A percentile compares a stretch with the other conserved stretches of the same genome.
Evolutionary conservation across 208 protist species (phyloP).

Genomic region (Vickermania ingenoplastis): DNA sequence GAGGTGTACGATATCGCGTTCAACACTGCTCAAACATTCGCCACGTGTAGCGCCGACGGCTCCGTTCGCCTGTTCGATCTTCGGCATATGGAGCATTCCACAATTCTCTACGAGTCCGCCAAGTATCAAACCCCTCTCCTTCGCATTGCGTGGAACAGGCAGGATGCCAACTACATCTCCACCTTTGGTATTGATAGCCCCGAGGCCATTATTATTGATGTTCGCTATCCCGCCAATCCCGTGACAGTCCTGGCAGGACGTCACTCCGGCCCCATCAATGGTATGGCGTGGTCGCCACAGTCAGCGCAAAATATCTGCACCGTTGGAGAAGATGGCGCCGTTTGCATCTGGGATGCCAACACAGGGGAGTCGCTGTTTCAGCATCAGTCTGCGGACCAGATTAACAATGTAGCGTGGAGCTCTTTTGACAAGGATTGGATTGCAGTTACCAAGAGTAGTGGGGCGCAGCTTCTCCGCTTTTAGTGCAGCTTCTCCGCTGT

Average conservation of each 20-base stretch:
- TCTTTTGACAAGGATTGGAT: slow-evolving; percentile 75
- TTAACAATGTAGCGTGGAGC: slow-evolving; percentile 83
- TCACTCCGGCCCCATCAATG: slow-evolving; percentile 92
- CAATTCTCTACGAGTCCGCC: slow-evolving; percentile 96
- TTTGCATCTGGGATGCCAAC: slow-evolving; percentile 96
- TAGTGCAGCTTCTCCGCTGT: slow-evolving; percentile 17
- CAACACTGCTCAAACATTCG: slow-evolving; percentile 91
- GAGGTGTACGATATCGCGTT: slow-evolving; percentile 99
- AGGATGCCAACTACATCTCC: slow-evolving; percentile 95
- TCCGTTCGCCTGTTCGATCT: slow-evolving; percentile 98
- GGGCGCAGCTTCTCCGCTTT: slow-evolving; percentile 46
- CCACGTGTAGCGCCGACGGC: slow-evolving; percentile 97
- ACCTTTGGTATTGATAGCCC: slow-evolving; percentile 93
- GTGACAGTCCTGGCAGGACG: slow-evolving; percentile 70
- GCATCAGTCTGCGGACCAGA: slow-evolving; percentile 50
- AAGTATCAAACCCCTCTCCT: slow-evolving; percentile 86
- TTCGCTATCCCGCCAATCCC: slow-evolving; percentile 82
- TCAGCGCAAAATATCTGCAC: slow-evolving; percentile 91
- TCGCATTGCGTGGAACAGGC: slow-evolving; percentile 96
- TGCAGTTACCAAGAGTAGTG: slow-evolving; percentile 66
- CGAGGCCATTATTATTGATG: slow-evolving; percentile 95
- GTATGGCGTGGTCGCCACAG: slow-evolving; percentile 93
- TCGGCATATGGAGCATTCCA: slow-evolving; percentile 95
- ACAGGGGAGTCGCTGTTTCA: slow-evolving; percentile 39
- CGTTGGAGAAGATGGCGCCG: slow-evolving; percentile 93